phyloP scores from a whole-genome alignment of 192 early-diverging fungal genomes.

The Dispira parvispora region DNA sequence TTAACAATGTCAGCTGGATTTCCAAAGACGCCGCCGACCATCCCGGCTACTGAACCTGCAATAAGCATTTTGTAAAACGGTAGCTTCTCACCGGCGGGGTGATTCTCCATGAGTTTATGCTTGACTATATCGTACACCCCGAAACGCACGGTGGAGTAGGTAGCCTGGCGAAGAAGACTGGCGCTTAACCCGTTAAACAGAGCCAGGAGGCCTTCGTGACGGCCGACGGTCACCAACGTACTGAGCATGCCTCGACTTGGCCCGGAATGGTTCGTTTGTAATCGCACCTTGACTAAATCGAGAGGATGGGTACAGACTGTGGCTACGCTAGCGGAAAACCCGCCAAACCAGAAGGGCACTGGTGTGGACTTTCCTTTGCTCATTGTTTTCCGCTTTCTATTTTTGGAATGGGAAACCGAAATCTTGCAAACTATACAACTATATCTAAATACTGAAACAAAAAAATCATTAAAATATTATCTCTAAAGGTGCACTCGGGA shows the following conservation, averaged over 20 bases:
- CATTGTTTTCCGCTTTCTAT: background rate
- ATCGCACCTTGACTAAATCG: constrained; percentile 77
- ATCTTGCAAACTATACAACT: background rate
- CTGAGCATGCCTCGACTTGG: constrained; percentile 39
- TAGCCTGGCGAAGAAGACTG: constrained; percentile 54
- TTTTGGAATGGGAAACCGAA: background rate
- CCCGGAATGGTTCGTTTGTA: constrained; percentile 63
- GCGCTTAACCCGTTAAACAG: constrained; percentile 58
- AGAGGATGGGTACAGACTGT: constrained; percentile 61
- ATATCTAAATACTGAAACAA: background rate
- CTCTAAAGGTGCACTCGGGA: background rate
- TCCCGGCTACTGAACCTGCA: constrained; percentile 22
- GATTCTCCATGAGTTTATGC: constrained; percentile 26
- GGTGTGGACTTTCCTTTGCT: constrained; percentile 5
- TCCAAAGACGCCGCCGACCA: constrained; percentile 46
- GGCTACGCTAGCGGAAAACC: constrained; percentile 30
- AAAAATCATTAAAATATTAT: background rate
- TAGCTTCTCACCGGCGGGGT: constrained; percentile 14
- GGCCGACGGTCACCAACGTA: constrained; percentile 52
- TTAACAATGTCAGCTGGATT: constrained; percentile 72
- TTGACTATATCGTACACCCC: constrained; percentile 58
- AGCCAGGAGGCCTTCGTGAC: constrained; percentile 45
- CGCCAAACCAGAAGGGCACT: constrained; percentile 35
- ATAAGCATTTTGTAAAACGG: constrained; percentile 26
- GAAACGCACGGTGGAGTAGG: constrained; percentile 67